These are phyloP conservation scores for Elsinoe perseae DNA, from an alignment of 2,329 filamentous ascomycete genomes.

Conservation along the genomic window DNA sequence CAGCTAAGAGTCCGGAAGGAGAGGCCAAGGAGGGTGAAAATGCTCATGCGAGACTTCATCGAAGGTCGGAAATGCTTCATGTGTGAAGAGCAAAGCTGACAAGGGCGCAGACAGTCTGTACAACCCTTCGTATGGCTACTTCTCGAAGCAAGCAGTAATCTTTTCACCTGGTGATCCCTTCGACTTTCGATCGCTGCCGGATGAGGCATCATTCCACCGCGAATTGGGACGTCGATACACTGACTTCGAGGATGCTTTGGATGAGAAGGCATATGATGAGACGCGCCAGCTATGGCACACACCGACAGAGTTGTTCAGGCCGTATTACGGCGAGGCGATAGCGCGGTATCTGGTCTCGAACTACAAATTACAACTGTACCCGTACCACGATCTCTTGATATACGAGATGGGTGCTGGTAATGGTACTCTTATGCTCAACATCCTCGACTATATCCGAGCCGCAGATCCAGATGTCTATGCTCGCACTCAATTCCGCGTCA, in stretches of 20 bases:
- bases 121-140: constrained; percentile 91
- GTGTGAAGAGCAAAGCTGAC: constrained; percentile 16
- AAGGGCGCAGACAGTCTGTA: constrained; percentile 69
- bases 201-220: constrained; percentile 77
- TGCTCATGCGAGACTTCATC: constrained; percentile 95
- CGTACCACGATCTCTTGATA: constrained; percentile 93
- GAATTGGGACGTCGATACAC: constrained; percentile 72
- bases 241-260: constrained; percentile 82
- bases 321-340: constrained; percentile 94
- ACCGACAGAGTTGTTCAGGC: constrained; percentile 91
- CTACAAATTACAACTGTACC: constrained; percentile 88
- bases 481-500: constrained; percentile 87
- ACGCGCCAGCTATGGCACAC: constrained; percentile 96
- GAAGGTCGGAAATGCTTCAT: constrained; percentile 46
- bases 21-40: constrained; percentile 81
- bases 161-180: constrained; percentile 90
- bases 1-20: constrained; percentile 65
- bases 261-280: constrained; percentile 61
- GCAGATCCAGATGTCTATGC: constrained; percentile 87
- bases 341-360: constrained; percentile 94
- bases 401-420: constrained; percentile 99
- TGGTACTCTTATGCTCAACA: constrained; percentile 95
- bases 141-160: constrained; percentile 92
- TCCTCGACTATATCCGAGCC: constrained; percentile 90
- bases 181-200: constrained; percentile 69